Evolutionary conservation across 163 green algal genomes (phyloP).

Genomic region (Chlorella variabilis): DNA sequence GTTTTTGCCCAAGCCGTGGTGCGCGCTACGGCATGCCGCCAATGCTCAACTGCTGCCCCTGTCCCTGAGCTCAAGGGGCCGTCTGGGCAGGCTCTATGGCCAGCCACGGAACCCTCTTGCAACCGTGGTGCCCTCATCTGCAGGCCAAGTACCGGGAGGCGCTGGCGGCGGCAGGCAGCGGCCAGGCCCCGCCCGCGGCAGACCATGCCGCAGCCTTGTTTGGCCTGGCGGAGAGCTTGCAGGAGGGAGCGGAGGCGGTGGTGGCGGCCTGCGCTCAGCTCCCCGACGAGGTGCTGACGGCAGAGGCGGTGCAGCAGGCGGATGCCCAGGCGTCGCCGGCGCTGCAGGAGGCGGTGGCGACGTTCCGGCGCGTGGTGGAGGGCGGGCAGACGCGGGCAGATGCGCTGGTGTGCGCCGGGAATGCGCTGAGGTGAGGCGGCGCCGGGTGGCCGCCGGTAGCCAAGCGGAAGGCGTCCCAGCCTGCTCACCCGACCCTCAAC

Average conservation of each 20-base stretch:
- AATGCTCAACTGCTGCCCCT: no score
- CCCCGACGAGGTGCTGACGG: slow-evolving; percentile 16
- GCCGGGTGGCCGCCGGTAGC: no score
- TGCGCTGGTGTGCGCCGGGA: slow-evolving; percentile 49
- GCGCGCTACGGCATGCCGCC: not conserved
- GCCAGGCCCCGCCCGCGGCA: not conserved
- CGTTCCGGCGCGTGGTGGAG: slow-evolving; percentile 19
- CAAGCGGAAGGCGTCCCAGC: not conserved
- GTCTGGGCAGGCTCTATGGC: no score
- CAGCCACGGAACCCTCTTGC: no score
- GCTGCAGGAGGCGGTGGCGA: slow-evolving; percentile 12
- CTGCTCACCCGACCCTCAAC: not conserved
- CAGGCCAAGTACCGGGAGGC: slow-evolving; percentile 20
- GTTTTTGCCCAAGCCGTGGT: slow-evolving; percentile 31
- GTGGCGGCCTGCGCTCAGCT: not conserved
- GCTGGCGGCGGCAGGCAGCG: not conserved
- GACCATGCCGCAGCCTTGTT: slow-evolving; percentile 12
- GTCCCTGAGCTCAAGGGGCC: no score
- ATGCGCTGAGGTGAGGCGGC: slow-evolving; percentile 38
- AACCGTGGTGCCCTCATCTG: not conserved
- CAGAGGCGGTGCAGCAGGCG: slow-evolving; percentile 12
- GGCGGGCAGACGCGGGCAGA: slow-evolving; percentile 24
- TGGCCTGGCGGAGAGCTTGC: slow-evolving; percentile 38
- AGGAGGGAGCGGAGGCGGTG: slow-evolving; percentile 30
- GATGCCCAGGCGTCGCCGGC: slow-evolving; percentile 12